Evolutionary conservation across 305 asterid genomes (phyloP), one percentile per base, ranked within the genome.

Genomic region (Fraxinus sp.): DNA sequence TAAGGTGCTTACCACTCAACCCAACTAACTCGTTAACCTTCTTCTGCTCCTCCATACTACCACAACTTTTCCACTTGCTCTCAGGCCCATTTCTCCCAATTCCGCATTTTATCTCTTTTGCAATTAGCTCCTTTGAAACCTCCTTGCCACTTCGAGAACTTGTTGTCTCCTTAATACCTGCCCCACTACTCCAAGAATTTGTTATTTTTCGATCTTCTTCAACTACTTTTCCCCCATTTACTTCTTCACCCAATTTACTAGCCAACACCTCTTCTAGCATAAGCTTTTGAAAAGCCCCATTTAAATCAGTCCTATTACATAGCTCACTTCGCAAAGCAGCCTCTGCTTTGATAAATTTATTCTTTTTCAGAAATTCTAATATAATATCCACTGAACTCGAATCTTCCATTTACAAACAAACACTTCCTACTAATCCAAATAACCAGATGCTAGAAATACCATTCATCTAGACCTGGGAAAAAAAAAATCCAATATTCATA

Each of bases 71-170:
- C 95, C 91, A 89, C 83, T 89, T 93, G 84, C 77, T 79, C 70
- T 89, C 98, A 3, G 89, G 76, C 83, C 90, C 98, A 80, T 92
- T 89, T 82, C 80, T 85, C 82, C 86, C 92, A 5, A 87, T 84
- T 57, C 95, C 94, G 59, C 92, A 91, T 87, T 92, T 97, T 57
- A 96, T 94, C 88, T 94, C 99, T 87, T 96, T 96, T 82, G 93
- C 92, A 81, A 96, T 91, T 77, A 95, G 90, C 93, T 95, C 99
- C 87, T 91, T 92, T 0, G 91, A 91, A 20, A 83, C 83, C 66
- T 89, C 94, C 11, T 81, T 75, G 80, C 81, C 81, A 83, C 85
- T 84, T 30, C 84, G 83, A 59, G 89, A 84, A 86, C 80, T 87
- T 55, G 84, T 78, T 14, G 85, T 76, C 71, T 85, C 92, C 84